Conservation (phyloP, 805 yeast species). For the Metschnikowia aberdeeniae region DNA sequence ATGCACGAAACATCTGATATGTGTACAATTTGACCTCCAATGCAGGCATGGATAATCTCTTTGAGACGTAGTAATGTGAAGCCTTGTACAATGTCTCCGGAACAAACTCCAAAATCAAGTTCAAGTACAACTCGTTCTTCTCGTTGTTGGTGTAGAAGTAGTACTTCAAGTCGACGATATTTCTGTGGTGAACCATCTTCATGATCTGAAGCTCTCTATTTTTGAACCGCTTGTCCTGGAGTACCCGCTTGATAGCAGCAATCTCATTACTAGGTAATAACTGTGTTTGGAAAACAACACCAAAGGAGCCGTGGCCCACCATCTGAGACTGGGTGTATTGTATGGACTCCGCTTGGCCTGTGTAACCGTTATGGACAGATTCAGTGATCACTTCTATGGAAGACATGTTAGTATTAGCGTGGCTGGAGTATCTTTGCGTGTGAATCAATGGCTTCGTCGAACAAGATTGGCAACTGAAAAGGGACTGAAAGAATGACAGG, state of each 20-base stretch:
- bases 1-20: conserved; percentile 69
- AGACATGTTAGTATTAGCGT: conserved; percentile 36
- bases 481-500: not conserved
- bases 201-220: conserved; percentile 93
- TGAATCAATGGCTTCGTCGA: conserved; percentile 1
- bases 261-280: conserved; percentile 68
- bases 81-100: conserved; percentile 97
- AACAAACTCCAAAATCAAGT: conserved; percentile 83
- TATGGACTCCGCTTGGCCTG: conserved; percentile 58
- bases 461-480: not conserved
- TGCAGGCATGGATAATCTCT: conserved; percentile 77
- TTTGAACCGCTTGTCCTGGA: conserved; percentile 91
- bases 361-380: conserved; percentile 67
- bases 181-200: conserved; percentile 82
- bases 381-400: conserved; percentile 52
- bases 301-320: conserved; percentile 99
- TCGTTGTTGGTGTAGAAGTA: conserved; percentile 76
- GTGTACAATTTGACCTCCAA: conserved; percentile 85
- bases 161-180: conserved; percentile 83
- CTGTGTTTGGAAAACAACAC: conserved; percentile 90
- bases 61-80: conserved; percentile 73
- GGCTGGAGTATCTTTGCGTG: conserved; percentile 1
- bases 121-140: conserved; percentile 76
- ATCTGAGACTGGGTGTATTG: conserved; percentile 80
- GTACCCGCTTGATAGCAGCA: conserved; percentile 93